Conservation (phyloP, 805 yeast genomes). For the Yamadazyma scolyti region DNA sequence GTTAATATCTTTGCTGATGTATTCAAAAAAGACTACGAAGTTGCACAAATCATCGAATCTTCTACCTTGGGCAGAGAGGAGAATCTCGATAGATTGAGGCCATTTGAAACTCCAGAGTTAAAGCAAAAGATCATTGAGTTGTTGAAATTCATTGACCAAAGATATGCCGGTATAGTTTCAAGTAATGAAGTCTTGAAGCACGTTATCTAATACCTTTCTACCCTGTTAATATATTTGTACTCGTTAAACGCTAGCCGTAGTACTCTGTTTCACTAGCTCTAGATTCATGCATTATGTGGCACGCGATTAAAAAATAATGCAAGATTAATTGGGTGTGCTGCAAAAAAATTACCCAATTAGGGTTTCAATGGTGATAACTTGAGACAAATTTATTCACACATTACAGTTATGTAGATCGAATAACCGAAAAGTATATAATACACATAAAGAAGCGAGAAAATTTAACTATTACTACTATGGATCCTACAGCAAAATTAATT, state of each 20-base stretch:
- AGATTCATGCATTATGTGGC: no score
- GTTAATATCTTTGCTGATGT: slow-evolving; percentile 67
- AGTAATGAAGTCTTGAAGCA: slow-evolving; percentile 43
- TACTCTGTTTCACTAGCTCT: no score
- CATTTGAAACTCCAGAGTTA: slow-evolving; percentile 68
- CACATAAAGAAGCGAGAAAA: background rate
- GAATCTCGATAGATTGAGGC: slow-evolving; percentile 71
- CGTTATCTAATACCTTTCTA: slow-evolving; percentile 30
- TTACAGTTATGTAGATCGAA: no score
- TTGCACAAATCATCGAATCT: slow-evolving; percentile 63
- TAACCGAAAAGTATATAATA: background rate
- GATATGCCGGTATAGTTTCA: slow-evolving; percentile 61
- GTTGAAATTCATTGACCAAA: slow-evolving; percentile 66
- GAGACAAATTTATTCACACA: slow-evolving; percentile 1
- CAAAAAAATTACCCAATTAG: slow-evolving; percentile 14
- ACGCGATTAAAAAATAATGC: no score
- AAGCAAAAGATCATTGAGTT: slow-evolving; percentile 63
- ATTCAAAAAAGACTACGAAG: slow-evolving; percentile 72
- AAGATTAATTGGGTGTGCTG: slow-evolving; percentile 1
- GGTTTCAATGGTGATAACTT: slow-evolving; percentile 12
- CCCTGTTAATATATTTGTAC: no score
- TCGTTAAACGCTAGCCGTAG: no score
- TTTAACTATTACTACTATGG: slow-evolving; percentile 7
- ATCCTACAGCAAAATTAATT: slow-evolving; percentile 12
- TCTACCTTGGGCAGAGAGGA: slow-evolving; percentile 86